phyloP scores from a whole-genome alignment of 257 asterid genomes.

The Thymus mandschuricus region DNA sequence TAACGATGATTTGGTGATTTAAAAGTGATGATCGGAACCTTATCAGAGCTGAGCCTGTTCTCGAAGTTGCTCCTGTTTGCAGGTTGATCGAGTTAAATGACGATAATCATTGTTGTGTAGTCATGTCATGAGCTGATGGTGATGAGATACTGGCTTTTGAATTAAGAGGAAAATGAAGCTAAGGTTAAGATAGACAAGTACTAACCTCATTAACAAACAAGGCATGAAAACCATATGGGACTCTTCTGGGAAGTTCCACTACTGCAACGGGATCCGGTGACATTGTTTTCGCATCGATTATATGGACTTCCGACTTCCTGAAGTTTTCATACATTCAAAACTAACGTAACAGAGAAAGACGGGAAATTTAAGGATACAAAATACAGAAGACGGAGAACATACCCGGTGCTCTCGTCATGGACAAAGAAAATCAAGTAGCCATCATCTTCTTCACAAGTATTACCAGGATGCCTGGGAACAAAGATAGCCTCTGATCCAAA shows the following conservation, averaged over 20 bases:
- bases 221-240: constrained; percentile 97
- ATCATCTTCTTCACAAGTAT: constrained; percentile 83
- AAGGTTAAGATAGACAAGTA: neutral
- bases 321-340: constrained; percentile 12
- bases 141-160: neutral
- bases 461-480: constrained; percentile 74
- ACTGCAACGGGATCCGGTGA: constrained; percentile 84
- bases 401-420: constrained; percentile 89
- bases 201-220: constrained; percentile 89
- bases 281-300: constrained; percentile 92
- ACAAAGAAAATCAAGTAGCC: constrained; percentile 93
- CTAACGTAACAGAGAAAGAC: neutral
- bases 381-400: constrained; percentile 28
- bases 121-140: neutral
- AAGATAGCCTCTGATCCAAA: constrained; percentile 95
- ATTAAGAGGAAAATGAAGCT: neutral
- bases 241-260: constrained; percentile 80
- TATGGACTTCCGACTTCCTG: constrained; percentile 84
- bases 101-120: neutral
- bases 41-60: constrained; percentile 63
- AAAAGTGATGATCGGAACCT: neutral
- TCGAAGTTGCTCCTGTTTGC: constrained; percentile 82
- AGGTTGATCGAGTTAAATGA: constrained; percentile 26
- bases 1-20: too few species aligned
- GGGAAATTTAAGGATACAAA: neutral